These are phyloP conservation scores for Phytophthora hibernalis DNA, from an alignment of 352 stramenopile species.

Conservation along the genomic window DNA sequence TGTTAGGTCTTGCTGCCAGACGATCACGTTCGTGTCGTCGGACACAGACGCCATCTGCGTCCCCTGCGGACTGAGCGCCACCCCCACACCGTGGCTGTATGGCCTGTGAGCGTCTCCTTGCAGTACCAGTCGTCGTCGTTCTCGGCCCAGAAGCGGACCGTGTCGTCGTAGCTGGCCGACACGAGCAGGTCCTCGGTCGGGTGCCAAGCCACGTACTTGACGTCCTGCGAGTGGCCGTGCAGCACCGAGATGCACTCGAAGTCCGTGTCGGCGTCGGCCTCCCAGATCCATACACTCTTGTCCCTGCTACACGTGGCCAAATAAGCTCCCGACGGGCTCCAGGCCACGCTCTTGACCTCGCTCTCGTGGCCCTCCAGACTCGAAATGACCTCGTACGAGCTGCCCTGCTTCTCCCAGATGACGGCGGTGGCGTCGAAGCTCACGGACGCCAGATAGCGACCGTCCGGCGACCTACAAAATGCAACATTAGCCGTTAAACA, in stretches of 20 bases:
- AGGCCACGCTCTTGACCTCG: slow-evolving; percentile 97
- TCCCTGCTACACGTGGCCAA: slow-evolving; percentile 98
- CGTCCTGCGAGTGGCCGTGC: slow-evolving; percentile 96
- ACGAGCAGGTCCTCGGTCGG: slow-evolving; percentile 86
- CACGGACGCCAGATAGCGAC: slow-evolving; percentile 92
- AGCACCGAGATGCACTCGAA: slow-evolving; percentile 98
- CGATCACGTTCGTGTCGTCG: slow-evolving; percentile 92
- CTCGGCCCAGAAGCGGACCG: slow-evolving; percentile 95
- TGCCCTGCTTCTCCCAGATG: slow-evolving; percentile 93
- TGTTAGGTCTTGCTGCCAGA: slow-evolving; percentile 92
- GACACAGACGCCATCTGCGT: slow-evolving; percentile 88
- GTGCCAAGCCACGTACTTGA: slow-evolving; percentile 97
- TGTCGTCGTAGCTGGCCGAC: slow-evolving; percentile 96
- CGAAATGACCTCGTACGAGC: slow-evolving; percentile 94
- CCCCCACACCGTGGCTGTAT: slow-evolving; percentile 96
- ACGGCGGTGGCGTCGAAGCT: slow-evolving; percentile 97
- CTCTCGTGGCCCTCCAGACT: slow-evolving; percentile 98
- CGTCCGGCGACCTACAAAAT: slow-evolving; percentile 66
- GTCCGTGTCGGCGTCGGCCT: slow-evolving; percentile 93
- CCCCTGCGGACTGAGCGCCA: slow-evolving; percentile 84
- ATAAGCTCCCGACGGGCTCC: slow-evolving; percentile 93
- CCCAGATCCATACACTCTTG: slow-evolving; percentile 99
- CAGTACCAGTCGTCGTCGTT: slow-evolving; percentile 98
- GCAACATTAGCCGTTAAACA: neutral
- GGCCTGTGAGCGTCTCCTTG: slow-evolving; percentile 90